phyloP scores from a whole-genome alignment of 108 stramenopile genomes.

The Cyclotella sp. region DNA sequence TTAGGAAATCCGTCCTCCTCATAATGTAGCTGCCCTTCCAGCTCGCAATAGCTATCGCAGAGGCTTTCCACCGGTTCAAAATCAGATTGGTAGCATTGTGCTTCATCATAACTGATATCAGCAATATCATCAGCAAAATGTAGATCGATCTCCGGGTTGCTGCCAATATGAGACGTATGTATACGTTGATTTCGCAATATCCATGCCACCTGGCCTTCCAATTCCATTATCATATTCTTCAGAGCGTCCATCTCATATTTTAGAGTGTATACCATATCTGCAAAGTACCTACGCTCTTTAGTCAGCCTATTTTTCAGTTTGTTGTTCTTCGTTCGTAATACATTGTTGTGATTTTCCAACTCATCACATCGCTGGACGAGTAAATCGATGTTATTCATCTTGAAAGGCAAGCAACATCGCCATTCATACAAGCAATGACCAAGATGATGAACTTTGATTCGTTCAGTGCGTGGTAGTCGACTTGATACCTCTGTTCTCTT shows the following conservation, averaged over 20 bases:
- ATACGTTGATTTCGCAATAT: background rate
- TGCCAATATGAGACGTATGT: background rate
- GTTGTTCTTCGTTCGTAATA: background rate
- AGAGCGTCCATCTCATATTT: slow-evolving; percentile 6
- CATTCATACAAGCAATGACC: too few species aligned
- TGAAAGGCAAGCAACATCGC: too few species aligned
- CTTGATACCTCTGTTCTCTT: too few species aligned
- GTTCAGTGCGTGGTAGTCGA: too few species aligned
- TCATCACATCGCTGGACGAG: background rate
- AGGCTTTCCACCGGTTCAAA: background rate
- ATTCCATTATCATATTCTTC: slow-evolving; percentile 3
- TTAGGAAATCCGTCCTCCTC: background rate
- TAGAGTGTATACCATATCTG: background rate
- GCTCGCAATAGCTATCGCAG: background rate
- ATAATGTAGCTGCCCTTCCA: background rate
- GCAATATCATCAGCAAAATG: too few species aligned
- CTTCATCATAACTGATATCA: background rate
- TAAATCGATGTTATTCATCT: background rate
- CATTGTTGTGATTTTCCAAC: background rate
- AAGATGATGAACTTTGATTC: too few species aligned
- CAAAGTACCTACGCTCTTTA: background rate
- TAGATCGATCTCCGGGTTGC: background rate
- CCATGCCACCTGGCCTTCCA: background rate
- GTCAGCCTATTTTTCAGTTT: background rate
- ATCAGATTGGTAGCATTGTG: background rate